Evolutionary conservation across 768 basidiomycete genomes (phyloP).

Genomic region (Suillus decipiens): DNA sequence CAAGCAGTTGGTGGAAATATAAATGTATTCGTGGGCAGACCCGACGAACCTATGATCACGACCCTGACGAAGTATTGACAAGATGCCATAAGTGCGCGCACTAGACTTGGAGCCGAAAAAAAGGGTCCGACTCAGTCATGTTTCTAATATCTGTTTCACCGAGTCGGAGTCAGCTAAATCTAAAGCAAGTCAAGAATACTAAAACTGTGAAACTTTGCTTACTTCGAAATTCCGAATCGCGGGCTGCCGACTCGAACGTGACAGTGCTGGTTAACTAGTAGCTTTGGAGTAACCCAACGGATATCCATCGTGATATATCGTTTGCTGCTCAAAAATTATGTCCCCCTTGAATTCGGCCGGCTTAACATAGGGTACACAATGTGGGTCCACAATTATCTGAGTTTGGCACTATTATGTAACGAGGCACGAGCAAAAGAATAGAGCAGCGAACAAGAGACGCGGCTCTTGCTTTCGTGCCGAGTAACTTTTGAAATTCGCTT

Average conservation of each 20-base stretch:
- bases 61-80: neutral
- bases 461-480: no score
- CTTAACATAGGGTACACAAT: neutral
- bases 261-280: neutral
- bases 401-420: no score
- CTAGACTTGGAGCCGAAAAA: neutral
- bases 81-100: neutral
- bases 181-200: neutral
- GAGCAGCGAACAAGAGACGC: no score
- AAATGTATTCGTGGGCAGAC: neutral
- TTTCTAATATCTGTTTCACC: neutral
- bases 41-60: neutral
- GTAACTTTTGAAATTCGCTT: no score
- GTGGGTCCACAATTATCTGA: neutral
- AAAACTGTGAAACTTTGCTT: no score
- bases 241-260: no score
- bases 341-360: neutral
- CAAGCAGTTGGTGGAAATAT: neutral
- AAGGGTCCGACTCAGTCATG: neutral
- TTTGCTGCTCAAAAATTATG: neutral
- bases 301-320: neutral
- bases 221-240: no score
- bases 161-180: neutral
- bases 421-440: no score
- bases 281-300: neutral